Base-by-base conservation (phyloP, 257 asterid species). In the Gentiana straminea region DNA sequence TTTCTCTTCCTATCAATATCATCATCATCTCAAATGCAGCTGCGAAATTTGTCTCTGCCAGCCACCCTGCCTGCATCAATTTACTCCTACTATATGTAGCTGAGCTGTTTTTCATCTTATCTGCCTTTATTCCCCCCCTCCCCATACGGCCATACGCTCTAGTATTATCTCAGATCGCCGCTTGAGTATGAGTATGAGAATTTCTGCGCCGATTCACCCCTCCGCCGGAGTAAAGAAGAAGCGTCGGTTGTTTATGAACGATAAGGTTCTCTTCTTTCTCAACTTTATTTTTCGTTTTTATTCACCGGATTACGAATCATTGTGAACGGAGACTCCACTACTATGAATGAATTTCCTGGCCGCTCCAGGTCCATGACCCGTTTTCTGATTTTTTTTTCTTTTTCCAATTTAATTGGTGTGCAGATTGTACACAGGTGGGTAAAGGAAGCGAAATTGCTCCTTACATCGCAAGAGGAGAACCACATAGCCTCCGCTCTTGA, bases 181-280 rank as follows among this genome's bases (percentile, higher is more conserved):
- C 24, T 24, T 24, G 24, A 24, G 24, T 24, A 24, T 24, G 24
- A 24, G 24, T 24, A 24, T 24, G 24, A 24, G 24, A 24, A 24
- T 24, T 24, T 24, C 24, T 33, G 66, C 94, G 54, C 79, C 84
- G 38, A 63, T 76, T 44, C 67, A 58, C 64, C 39, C 59, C 43
- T 59, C 70, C 61, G 65, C 65, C 41, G 87, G 24, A 24, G 24
- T 24, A 24, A 24, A 89, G 64, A 82, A 64, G 81, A 88, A 78
- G 58, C 95, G 80, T 73, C 88, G 99, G 99, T 92, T 97, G 99
- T 79, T 85, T 59, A 83, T 81, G 60, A 88, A 85, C 61, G 77
- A 63, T 54, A 88, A 77, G 97, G 99, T 92, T 66, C 11, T 1
- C 5, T 9, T 8, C 1, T 3, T 13, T 24, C 1, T 24, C 24